Conservation (phyloP, 345 rosid species). For the Excoecaria cochinchinensis region DNA sequence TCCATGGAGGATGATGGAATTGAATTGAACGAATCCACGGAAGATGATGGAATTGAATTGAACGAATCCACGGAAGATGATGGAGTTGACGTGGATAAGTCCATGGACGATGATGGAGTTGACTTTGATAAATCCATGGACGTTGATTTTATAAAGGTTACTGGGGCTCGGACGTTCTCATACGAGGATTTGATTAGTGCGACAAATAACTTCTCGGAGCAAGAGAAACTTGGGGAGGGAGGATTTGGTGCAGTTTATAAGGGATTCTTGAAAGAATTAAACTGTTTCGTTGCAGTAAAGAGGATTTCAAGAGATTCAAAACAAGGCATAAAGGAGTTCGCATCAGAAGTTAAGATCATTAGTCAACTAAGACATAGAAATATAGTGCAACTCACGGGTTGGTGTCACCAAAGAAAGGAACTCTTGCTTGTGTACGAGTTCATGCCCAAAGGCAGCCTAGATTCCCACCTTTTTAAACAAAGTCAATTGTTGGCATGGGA, state of each 20-base stretch:
- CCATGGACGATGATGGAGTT: neutral
- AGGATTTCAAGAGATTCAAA: neutral
- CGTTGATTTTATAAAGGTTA: neutral
- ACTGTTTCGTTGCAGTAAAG: neutral
- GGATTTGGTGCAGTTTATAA: neutral
- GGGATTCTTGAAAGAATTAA: neutral
- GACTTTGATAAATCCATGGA: neutral
- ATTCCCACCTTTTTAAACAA: neutral
- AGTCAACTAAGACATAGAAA: neutral
- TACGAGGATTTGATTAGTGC: neutral
- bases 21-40: too few species aligned
- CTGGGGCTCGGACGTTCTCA: neutral
- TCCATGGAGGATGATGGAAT: too few species aligned
- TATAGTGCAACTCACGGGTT: neutral
- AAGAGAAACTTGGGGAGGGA: neutral
- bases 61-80: too few species aligned
- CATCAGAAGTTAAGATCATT: neutral
- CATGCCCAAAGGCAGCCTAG: slow-evolving; percentile 12
- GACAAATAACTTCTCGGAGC: neutral
- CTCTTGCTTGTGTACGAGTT: slow-evolving; percentile 1
- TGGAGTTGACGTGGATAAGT: neutral
- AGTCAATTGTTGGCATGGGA: neutral
- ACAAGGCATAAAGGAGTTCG: neutral
- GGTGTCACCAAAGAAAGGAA: neutral
- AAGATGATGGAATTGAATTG: neutral